Conservation (phyloP, 768 basidiomycete genomes). For the Phaeotremella skinneri region DNA sequence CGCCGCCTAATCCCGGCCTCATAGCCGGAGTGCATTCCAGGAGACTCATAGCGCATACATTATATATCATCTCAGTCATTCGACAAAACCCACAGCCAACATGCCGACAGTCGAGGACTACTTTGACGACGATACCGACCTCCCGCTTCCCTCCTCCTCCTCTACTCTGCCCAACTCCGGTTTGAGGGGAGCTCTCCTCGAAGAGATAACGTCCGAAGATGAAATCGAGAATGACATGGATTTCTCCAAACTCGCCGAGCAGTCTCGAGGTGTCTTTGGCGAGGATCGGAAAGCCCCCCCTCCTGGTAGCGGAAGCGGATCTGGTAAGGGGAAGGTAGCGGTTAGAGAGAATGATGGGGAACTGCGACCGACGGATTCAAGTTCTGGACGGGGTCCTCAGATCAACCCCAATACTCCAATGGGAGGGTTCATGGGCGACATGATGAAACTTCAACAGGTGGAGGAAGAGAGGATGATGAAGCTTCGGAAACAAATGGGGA, state of each 20-base stretch:
- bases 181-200: conserved; percentile 69
- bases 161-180: conserved; percentile 62
- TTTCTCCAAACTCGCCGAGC: conserved; percentile 32
- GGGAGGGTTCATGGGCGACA: conserved; percentile 52
- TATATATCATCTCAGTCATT: not conserved
- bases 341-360: conserved; percentile 25
- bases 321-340: conserved; percentile 35
- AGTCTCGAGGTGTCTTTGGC: conserved; percentile 40
- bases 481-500: conserved; percentile 45
- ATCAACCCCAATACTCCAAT: conserved; percentile 44
- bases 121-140: conserved; percentile 94
- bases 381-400: conserved; percentile 9
- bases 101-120: conserved; percentile 62
- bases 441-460: conserved; percentile 49
- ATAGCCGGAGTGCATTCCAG: too few relatives aligned
- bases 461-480: conserved; percentile 45
- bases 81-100: conserved; percentile 62
- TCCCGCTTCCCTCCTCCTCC: conserved; percentile 69
- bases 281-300: conserved; percentile 29
- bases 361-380: conserved; percentile 14
- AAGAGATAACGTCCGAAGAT: conserved; percentile 69
- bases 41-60: not conserved
- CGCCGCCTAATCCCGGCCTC: too few relatives aligned
- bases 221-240: conserved; percentile 54
- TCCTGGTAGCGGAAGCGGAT: not conserved